Base-by-base conservation (phyloP, 306 rosid genomes). In the Cucumis cinereus region DNA sequence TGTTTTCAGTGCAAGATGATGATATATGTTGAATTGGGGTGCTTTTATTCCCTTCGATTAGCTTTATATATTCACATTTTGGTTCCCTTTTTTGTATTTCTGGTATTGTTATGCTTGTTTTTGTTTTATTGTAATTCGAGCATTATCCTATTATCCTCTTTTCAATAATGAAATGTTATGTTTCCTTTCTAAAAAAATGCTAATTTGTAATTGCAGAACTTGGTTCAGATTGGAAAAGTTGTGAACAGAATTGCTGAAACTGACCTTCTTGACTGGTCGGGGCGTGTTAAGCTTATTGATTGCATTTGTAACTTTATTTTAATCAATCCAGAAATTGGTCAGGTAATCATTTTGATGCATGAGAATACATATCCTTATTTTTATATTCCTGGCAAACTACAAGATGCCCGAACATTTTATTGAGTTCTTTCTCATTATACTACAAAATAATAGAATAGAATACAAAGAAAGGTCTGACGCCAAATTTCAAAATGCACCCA, bases 241-340 rank as follows among this genome's bases (percentile, higher is more conserved):
- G 83, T 90, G 81, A 86, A 80, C 74, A 86, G 76, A 78, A 83
- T 91, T 77, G 86, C 94, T 74, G 87, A 87, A 83, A 79, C 74
- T 81, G 89, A 87, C 83, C 79, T 74, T 85, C 92, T 87, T 70
- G 92, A 93, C 79, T 93, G 98, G 97, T 84, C 78, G 86, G 97
- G 92, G 73, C 98, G 96, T 73, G 83, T 87, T 74, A 85, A 82
- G 88, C 86, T 93, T 80, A 84, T 91, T 79, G 91, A 87, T 81
- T 93, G 96, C 83, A 89, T 90, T 71, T 93, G 89, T 75, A 63
- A 85, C 81, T 88, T 93, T 80, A 79, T 93, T 81, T 80, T 81
- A 60, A 88, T 93, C 43, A 81, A 84, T 78, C 98, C 98, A 28
- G 89, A 85, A 84, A 84, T 84, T 83, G 93, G 97, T 80, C 92